A percentile compares a stretch with the other conserved stretches of the same genome.
These are phyloP conservation scores for Raffaelea ambrosiae DNA, from an alignment of 2,329 filamentous ascomycete genomes.

Conservation along the genomic window DNA sequence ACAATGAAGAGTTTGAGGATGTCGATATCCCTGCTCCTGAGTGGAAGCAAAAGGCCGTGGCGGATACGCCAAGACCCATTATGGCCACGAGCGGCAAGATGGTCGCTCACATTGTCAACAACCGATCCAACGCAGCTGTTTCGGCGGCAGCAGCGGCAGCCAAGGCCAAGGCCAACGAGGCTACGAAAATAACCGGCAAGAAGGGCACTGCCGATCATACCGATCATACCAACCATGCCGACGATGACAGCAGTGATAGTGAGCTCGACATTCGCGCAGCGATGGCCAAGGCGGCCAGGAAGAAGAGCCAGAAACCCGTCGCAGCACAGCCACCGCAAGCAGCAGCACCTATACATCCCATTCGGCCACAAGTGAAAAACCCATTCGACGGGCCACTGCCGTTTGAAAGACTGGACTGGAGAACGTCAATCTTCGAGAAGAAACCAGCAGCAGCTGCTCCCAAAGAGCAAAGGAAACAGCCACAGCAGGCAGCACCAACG, in stretches of 20 bases:
- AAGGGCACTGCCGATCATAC: not conserved
- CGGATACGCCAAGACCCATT: constrained; percentile 39
- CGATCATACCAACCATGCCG: constrained; percentile 18
- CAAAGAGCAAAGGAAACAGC: constrained; percentile 6
- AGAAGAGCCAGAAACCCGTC: constrained; percentile 38
- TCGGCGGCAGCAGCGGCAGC: not conserved
- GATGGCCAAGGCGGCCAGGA: constrained; percentile 53
- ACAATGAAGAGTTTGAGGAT: constrained; percentile 36
- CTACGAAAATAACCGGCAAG: constrained; percentile 15
- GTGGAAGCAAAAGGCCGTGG: constrained; percentile 49
- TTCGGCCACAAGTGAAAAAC: constrained; percentile 47
- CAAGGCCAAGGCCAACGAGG: constrained; percentile 11
- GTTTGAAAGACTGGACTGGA: constrained; percentile 77
- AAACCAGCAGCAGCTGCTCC: constrained; percentile 20
- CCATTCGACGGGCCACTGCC: constrained; percentile 74
- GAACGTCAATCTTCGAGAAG: constrained; percentile 46
- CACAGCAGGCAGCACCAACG: not conserved
- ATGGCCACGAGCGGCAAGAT: constrained; percentile 44
- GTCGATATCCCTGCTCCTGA: constrained; percentile 42
- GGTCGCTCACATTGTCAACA: constrained; percentile 68
- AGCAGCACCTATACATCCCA: constrained; percentile 17
- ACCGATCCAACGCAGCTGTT: constrained; percentile 56
- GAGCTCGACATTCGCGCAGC: constrained; percentile 76
- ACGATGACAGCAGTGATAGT: constrained; percentile 56
- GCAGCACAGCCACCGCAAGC: constrained; percentile 9